Conservation (phyloP, 352 stramenopile species). For the Globisporangium lucens region DNA sequence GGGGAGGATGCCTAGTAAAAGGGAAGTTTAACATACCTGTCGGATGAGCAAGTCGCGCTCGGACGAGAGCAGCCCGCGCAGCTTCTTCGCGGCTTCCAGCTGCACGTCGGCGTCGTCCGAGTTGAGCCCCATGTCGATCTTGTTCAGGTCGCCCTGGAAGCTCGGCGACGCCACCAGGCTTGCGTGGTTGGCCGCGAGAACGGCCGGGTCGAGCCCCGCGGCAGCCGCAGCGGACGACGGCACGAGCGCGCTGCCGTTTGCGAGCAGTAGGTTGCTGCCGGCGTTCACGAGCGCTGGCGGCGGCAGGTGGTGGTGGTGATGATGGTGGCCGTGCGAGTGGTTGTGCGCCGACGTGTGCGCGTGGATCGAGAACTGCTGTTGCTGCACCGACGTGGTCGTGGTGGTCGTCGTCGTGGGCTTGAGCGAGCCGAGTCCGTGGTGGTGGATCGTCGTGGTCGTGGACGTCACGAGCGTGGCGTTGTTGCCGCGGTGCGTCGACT, state of each 20-base stretch:
- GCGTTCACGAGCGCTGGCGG: slow-evolving; percentile 15
- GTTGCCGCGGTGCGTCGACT: slow-evolving; percentile 64
- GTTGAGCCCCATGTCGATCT: slow-evolving; percentile 77
- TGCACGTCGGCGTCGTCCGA: slow-evolving; percentile 82
- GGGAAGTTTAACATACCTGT: slow-evolving; percentile 40
- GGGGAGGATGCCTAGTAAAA: not conserved
- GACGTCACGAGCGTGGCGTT: slow-evolving; percentile 76
- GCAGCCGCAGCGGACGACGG: slow-evolving; percentile 8
- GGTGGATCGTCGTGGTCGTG: slow-evolving; percentile 75
- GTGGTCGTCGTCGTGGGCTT: slow-evolving; percentile 23
- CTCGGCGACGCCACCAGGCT: slow-evolving; percentile 44
- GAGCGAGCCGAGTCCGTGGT: slow-evolving; percentile 35
- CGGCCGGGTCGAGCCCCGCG: slow-evolving; percentile 28
- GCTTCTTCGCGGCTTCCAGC: slow-evolving; percentile 83
- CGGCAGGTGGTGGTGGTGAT: slow-evolving; percentile 47
- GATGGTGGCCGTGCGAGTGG: slow-evolving; percentile 42
- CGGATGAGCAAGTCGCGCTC: slow-evolving; percentile 84
- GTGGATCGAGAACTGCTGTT: slow-evolving; percentile 48
- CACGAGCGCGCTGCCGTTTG: slow-evolving; percentile 37
- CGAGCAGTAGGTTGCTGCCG: slow-evolving; percentile 24
- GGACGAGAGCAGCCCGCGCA: slow-evolving; percentile 79
- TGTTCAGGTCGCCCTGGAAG: slow-evolving; percentile 80
- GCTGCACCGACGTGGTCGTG: slow-evolving; percentile 27
- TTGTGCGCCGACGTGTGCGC: slow-evolving; percentile 10
- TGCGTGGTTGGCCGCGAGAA: slow-evolving; percentile 15